phyloP scores from a whole-genome alignment of 2,329 filamentous ascomycete species.

The Cladosporium velox region DNA sequence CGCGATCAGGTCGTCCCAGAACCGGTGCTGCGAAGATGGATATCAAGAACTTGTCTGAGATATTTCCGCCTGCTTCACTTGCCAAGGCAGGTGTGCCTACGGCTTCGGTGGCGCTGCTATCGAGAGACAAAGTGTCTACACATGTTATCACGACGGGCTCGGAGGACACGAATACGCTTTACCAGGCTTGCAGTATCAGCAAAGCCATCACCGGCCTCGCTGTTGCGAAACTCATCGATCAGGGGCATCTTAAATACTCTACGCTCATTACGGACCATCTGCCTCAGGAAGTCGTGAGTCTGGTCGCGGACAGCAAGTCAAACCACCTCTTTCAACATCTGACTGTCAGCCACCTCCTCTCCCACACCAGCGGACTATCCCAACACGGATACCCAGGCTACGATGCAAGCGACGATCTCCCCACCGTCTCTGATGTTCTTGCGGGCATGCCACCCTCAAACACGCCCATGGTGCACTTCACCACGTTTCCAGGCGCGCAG shows the following conservation, averaged over 20 bases:
- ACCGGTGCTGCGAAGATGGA: background rate
- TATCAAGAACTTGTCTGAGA: background rate
- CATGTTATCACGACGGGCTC: constrained; percentile 13
- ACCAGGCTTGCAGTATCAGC: constrained; percentile 34
- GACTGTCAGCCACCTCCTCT: constrained; percentile 30
- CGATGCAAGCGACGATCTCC: constrained; percentile 16
- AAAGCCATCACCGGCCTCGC: constrained; percentile 31
- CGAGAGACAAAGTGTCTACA: background rate
- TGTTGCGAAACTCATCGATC: constrained; percentile 30
- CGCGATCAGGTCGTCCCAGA: too few relatives aligned
- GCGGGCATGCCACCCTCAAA: constrained; percentile 27
- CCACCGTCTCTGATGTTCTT: constrained; percentile 23
- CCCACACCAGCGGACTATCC: constrained; percentile 31
- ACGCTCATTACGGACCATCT: background rate
- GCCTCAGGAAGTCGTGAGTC: background rate
- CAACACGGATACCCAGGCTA: constrained; percentile 33
- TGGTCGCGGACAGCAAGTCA: background rate
- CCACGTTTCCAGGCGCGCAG: constrained; percentile 28
- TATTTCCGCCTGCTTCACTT: background rate
- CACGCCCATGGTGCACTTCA: constrained; percentile 28
- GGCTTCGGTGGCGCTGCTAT: background rate
- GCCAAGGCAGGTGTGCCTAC: background rate
- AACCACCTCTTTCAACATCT: constrained; percentile 21
- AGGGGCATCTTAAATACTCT: constrained; percentile 23
- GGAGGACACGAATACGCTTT: constrained; percentile 30